phyloP scores from a whole-genome alignment of 139 green algal genomes.

The Nannochloris sp. region DNA sequence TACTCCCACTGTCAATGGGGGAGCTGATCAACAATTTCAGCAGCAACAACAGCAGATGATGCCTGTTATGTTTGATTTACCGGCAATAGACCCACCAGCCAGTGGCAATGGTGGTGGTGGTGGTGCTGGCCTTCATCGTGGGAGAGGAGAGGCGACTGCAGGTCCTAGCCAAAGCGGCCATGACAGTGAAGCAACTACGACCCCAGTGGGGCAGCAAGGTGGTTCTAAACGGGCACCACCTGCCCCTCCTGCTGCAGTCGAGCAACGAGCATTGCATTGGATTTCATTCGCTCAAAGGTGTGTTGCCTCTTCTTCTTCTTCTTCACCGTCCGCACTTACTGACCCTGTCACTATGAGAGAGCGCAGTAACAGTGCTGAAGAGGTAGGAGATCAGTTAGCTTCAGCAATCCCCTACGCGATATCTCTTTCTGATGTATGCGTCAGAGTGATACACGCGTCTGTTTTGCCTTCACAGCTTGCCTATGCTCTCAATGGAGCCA shows the following conservation, averaged over 20 bases:
- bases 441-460: constrained; percentile 27
- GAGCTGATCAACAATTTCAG: too few species aligned
- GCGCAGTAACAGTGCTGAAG: neutral
- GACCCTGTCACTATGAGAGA: neutral
- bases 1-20: too few species aligned
- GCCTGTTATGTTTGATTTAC: constrained; percentile 15
- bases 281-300: constrained; percentile 48
- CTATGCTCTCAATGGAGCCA: constrained; percentile 51
- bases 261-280: constrained; percentile 53
- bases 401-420: constrained; percentile 33
- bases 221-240: too few species aligned
- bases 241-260: constrained; percentile 29
- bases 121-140: neutral
- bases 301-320: constrained; percentile 6
- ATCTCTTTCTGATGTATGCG: neutral
- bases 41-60: too few species aligned
- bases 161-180: neutral
- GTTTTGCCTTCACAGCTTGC: constrained; percentile 27
- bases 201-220: too few species aligned
- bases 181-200: too few species aligned
- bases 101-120: neutral
- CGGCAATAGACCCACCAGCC: neutral
- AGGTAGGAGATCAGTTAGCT: constrained; percentile 31
- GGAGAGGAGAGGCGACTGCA: neutral
- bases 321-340: neutral